A percentile compares a stretch with the other conserved stretches of the same genome.
Conservation (phyloP, 2,329 filamentous ascomycete species). For the Stylonectria norvegica region DNA sequence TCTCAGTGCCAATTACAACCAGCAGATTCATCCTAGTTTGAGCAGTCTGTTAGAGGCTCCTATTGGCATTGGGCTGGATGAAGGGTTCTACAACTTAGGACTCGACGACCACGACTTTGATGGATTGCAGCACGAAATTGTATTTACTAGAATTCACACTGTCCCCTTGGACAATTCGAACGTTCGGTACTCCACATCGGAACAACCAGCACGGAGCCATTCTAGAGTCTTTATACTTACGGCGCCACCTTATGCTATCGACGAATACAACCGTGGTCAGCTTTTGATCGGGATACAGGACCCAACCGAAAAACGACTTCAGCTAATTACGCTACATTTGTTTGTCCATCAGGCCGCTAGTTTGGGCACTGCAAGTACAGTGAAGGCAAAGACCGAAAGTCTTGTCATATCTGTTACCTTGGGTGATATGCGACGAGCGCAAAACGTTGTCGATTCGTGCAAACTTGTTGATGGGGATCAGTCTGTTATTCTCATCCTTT, state of each 20-base stretch:
- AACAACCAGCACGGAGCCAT: constrained; percentile 50
- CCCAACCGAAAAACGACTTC: constrained; percentile 61
- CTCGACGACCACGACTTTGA: constrained; percentile 70
- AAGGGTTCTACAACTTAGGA: constrained; percentile 69
- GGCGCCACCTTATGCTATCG: constrained; percentile 53
- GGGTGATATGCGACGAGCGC: constrained; percentile 55
- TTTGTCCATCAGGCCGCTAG: constrained; percentile 40
- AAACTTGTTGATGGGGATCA: constrained; percentile 65
- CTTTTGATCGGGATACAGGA: constrained; percentile 70
- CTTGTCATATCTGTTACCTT: constrained; percentile 32
- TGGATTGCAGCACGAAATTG: constrained; percentile 67
- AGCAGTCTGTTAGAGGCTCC: constrained; percentile 66
- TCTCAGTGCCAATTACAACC: constrained; percentile 41
- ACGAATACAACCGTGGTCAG: constrained; percentile 52
- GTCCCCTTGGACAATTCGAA: constrained; percentile 61
- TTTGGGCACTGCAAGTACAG: constrained; percentile 17
- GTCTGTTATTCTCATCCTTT: constrained; percentile 67
- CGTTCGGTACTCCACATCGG: constrained; percentile 56
- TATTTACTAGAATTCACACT: constrained; percentile 67
- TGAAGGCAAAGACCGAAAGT: constrained; percentile 14
- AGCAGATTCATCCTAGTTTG: constrained; percentile 48
- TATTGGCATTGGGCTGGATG: constrained; percentile 67
- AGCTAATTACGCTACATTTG: constrained; percentile 61
- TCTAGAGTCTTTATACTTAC: constrained; percentile 66
- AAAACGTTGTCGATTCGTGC: constrained; percentile 70